Conservation (phyloP, 2,329 filamentous ascomycete genomes). For the Aspergillus spinulosporus region DNA sequence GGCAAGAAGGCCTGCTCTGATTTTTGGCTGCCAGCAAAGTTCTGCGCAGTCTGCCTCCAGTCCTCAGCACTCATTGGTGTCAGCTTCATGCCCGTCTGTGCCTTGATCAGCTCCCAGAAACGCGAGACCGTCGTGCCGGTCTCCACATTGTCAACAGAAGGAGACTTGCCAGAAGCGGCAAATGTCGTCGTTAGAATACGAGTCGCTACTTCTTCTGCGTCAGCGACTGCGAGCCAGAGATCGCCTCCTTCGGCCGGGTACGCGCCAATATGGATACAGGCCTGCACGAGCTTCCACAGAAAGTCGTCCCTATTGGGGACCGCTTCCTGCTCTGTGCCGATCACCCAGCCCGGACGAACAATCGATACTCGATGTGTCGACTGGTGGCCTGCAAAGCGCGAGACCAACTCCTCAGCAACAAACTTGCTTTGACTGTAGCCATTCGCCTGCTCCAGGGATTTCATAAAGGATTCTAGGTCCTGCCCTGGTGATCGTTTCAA, state of each 20-base stretch:
- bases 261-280: neutral
- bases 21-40: neutral
- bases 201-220: neutral
- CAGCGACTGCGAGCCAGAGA: neutral
- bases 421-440: slow-evolving; percentile 4
- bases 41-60: neutral
- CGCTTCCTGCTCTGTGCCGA: neutral
- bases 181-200: neutral
- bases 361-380: neutral
- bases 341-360: neutral
- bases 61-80: neutral
- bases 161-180: neutral
- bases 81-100: neutral
- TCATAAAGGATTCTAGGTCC: neutral
- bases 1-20: neutral
- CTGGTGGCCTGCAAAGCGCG: neutral
- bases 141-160: neutral
- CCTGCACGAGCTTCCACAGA: neutral
- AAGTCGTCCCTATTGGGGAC: neutral
- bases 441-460: neutral
- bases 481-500: neutral
- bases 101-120: neutral
- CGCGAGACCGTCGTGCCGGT: neutral
- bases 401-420: slow-evolving; percentile 1
- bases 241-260: neutral